These are phyloP conservation scores for Pelagomonas calceolata DNA, from an alignment of 108 stramenopile species.

Conservation along the genomic window DNA sequence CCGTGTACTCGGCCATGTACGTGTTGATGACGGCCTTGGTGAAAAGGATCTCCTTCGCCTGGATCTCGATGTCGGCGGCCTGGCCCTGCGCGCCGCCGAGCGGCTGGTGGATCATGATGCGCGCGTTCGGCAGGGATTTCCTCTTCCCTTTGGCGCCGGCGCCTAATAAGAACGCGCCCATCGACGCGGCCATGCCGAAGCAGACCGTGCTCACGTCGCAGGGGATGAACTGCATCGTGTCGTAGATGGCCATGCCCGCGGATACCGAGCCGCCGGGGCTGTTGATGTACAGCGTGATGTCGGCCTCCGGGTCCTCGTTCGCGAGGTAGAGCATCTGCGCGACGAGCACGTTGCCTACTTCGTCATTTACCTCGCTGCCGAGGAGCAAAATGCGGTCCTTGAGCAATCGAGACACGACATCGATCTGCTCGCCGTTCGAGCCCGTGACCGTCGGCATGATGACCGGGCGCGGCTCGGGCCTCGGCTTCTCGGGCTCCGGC, in stretches of 20 bases:
- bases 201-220: slow-evolving; percentile 72
- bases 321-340: slow-evolving; percentile 73
- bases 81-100: slow-evolving; percentile 89
- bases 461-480: slow-evolving; percentile 27
- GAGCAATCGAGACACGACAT: slow-evolving; percentile 58
- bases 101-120: slow-evolving; percentile 98
- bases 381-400: slow-evolving; percentile 80
- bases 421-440: slow-evolving; percentile 51
- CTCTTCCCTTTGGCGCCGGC: slow-evolving; percentile 53
- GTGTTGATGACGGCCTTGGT: slow-evolving; percentile 73
- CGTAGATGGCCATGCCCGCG: slow-evolving; percentile 65
- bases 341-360: slow-evolving; percentile 70
- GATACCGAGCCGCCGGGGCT: slow-evolving; percentile 58
- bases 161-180: slow-evolving; percentile 70
- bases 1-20: slow-evolving; percentile 81
- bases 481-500: too few relatives aligned
- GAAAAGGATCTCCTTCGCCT: slow-evolving; percentile 92
- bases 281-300: slow-evolving; percentile 82
- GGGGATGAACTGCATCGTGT: slow-evolving; percentile 70
- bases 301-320: slow-evolving; percentile 63
- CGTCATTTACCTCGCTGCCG: slow-evolving; percentile 71
- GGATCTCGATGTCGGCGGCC: slow-evolving; percentile 92
- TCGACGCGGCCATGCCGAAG: slow-evolving; percentile 73
- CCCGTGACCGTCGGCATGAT: slow-evolving; percentile 62
- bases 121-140: slow-evolving; percentile 71